A percentile compares a stretch with the other conserved stretches of the same genome.
Conservation (phyloP, 805 yeast species). For the Candida montana region DNA sequence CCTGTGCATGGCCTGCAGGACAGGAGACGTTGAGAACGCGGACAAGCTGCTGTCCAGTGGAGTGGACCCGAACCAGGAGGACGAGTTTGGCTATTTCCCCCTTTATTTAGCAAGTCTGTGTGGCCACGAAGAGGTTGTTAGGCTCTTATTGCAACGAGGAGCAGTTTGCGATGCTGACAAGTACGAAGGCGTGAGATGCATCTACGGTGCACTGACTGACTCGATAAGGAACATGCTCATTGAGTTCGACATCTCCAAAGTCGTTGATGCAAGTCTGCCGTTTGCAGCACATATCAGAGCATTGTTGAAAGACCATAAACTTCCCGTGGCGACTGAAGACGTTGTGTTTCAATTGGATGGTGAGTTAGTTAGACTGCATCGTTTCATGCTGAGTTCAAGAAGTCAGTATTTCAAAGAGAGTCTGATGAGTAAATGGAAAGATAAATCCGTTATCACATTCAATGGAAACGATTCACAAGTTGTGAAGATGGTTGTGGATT, state of each 20-base stretch:
- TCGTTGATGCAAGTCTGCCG: constrained; percentile 63
- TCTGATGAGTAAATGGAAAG: constrained; percentile 23
- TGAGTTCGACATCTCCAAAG: constrained; percentile 60
- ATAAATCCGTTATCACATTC: constrained; percentile 16
- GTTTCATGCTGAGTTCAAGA: constrained; percentile 37
- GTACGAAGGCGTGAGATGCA: constrained; percentile 73
- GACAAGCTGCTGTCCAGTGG: constrained; percentile 52
- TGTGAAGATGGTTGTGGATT: constrained; percentile 26
- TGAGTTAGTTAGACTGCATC: constrained; percentile 29
- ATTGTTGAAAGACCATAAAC: constrained; percentile 23
- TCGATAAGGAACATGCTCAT: constrained; percentile 52
- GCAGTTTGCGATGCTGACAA: constrained; percentile 78
- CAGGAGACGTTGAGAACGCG: constrained; percentile 62
- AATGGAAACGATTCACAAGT: constrained; percentile 17
- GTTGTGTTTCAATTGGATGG: constrained; percentile 18
- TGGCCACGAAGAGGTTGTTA: constrained; percentile 67
- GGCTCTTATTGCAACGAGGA: constrained; percentile 54
- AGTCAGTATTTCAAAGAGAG: constrained; percentile 27
- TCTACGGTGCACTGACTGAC: constrained; percentile 74
- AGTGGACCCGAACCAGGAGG: constrained; percentile 38
- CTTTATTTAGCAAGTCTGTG: constrained; percentile 67
- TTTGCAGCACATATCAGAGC: constrained; percentile 66
- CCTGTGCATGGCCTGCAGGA: constrained; percentile 60
- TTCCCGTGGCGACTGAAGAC: constrained; percentile 18
- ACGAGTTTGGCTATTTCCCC: constrained; percentile 73